Conservation (phyloP, 495 filamentous ascomycete genomes). For the Xylaria sp. region DNA sequence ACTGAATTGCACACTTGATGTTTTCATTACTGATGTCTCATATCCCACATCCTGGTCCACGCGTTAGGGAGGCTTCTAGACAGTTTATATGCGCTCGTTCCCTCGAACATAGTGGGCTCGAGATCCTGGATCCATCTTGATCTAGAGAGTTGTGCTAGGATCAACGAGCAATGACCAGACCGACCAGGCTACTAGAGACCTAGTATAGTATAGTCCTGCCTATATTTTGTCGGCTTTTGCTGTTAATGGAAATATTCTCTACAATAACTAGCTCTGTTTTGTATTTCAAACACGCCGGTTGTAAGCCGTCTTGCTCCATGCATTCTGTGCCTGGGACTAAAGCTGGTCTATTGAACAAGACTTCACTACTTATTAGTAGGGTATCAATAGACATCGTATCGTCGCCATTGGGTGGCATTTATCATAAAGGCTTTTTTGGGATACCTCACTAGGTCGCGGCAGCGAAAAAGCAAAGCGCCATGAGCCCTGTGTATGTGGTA, state of each 20-base stretch:
- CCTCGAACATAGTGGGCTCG: background rate
- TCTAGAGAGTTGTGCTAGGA: background rate
- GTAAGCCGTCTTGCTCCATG: background rate
- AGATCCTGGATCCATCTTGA: background rate
- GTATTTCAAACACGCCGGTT: no score
- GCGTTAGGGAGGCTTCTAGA: background rate
- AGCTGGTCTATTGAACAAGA: background rate
- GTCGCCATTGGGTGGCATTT: no score
- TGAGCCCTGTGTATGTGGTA: no score
- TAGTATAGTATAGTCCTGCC: background rate
- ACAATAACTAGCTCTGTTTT: no score
- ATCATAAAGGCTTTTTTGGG: no score
- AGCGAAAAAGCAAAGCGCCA: no score
- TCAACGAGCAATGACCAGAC: background rate
- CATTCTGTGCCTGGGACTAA: background rate
- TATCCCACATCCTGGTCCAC: no score
- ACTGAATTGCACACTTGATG: background rate
- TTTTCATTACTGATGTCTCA: background rate
- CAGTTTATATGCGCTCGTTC: background rate
- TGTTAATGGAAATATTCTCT: no score
- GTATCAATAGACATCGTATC: background rate
- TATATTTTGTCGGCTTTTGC: background rate
- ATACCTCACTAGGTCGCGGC: no score
- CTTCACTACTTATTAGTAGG: background rate
- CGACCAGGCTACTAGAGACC: no score